Evolutionary conservation across 2,329 filamentous ascomycete species (phyloP).

Genomic region (Arthrobotrys iridis): DNA sequence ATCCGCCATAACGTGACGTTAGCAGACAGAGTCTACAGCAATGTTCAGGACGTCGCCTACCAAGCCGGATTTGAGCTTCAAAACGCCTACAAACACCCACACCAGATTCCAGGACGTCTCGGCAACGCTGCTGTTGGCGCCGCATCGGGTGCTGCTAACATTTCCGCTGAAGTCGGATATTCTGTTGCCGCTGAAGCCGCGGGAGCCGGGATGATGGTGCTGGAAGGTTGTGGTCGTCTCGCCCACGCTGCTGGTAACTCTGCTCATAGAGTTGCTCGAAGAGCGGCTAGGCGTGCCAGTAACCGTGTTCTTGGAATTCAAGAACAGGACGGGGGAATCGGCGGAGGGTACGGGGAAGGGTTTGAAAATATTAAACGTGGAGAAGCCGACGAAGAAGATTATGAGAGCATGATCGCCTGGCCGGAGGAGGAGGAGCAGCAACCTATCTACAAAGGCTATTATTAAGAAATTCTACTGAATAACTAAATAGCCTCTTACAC

Average conservation of each 20-base stretch:
- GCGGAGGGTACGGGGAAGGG: neutral
- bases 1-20: constrained; percentile 23
- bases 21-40: constrained; percentile 12
- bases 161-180: neutral
- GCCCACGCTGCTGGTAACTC: neutral
- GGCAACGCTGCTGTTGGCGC: neutral
- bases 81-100: constrained; percentile 21
- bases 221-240: neutral
- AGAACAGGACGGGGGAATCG: constrained; percentile 13
- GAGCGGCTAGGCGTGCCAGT: constrained; percentile 1
- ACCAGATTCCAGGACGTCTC: constrained; percentile 3
- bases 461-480: too few species aligned
- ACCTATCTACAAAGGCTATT: neutral
- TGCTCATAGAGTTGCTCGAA: neutral
- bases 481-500: too few species aligned
- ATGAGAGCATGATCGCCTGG: neutral
- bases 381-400: neutral
- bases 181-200: neutral
- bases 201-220: neutral
- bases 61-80: constrained; percentile 31
- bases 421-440: constrained; percentile 13
- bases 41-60: constrained; percentile 22
- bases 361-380: constrained; percentile 7
- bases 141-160: neutral
- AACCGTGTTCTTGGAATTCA: neutral